Conservation (phyloP, 805 yeast genomes). For the Zygoascus biomembranicola region DNA sequence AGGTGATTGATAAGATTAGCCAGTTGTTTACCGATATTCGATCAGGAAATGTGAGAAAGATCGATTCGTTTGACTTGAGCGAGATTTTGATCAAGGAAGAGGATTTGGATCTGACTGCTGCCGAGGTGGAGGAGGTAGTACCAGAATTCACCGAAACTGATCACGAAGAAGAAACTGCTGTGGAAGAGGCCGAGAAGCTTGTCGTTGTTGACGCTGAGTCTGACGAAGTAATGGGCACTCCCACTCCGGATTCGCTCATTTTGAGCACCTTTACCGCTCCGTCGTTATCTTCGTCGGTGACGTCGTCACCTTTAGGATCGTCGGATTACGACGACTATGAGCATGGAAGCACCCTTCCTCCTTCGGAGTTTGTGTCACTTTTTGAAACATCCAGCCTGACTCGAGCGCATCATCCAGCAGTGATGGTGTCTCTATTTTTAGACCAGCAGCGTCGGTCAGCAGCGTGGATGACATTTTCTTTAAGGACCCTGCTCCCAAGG, state of each 20-base stretch:
- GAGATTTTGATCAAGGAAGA: constrained; percentile 4
- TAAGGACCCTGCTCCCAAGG: not conserved
- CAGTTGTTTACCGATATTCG: not conserved
- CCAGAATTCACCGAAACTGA: not conserved
- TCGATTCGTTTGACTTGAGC: not conserved
- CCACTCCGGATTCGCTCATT: constrained; percentile 17
- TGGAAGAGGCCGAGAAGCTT: not conserved
- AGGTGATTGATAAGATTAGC: not conserved
- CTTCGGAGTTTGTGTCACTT: constrained; percentile 2
- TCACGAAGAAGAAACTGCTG: not conserved
- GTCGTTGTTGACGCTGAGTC: not conserved
- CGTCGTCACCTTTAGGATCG: constrained; percentile 15
- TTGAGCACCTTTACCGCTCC: constrained; percentile 15
- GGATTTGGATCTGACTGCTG: not conserved
- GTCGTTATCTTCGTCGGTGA: constrained; percentile 17
- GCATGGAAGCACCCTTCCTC: not conserved
- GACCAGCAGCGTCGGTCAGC: constrained; percentile 23
- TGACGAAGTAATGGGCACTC: constrained; percentile 1
- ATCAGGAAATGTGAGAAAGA: not conserved
- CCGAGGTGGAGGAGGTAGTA: not conserved
- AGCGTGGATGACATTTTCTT: not conserved
- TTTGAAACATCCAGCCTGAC: constrained; percentile 13
- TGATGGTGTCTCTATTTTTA: constrained; percentile 13
- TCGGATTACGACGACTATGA: constrained; percentile 5
- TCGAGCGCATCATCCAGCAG: constrained; percentile 27